Base-by-base conservation (phyloP, 257 asterid genomes). In the Solanum medicagineum region DNA sequence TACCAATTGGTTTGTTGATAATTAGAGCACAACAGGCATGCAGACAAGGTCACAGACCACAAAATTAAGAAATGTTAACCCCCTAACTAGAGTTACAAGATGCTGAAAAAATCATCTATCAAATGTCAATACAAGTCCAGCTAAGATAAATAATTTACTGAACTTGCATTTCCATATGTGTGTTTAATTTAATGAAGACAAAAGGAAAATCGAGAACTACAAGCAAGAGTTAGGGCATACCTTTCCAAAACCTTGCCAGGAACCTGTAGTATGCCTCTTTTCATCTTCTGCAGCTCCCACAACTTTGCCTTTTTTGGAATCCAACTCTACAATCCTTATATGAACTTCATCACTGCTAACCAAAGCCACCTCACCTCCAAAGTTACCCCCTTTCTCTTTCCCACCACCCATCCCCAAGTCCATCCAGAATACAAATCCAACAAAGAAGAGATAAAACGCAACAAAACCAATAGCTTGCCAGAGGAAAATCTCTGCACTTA, bases 381-480 rank as follows among this genome's bases (percentile, higher is more conserved):
- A 88, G 66, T 82, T 87, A 63, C 80, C 80, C 40, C 74, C 57
- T 74, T 88, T 91, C 79, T 62, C 83, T 63, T 87, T 92, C 83
- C 86, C 92, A 47, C 86, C 85, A 55, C 66, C 60, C 71, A 86
- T 87, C 22, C 97, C 98, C 60, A 92, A 87, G 91, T 97, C 99
- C 99, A 97, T 97, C 85, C 91, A 95, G 88, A 97, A 92, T 86
- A 97, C 99, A 89, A 96, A 86, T 86, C 93, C 98, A 57, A 96
- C 97, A 88, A 97, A 97, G 88, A 97, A 97, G 24, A 95, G 29
- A 84, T 97, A 97, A 90, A 95, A 97, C 2, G 90, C 94, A 87
- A 97, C 98, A 92, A 97, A 95, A 19, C 94, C 99, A 91, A 97
- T 85, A 24, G 98, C 99, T 89, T 97, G 99, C 99, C 98, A 97